Evolutionary conservation across 495 filamentous ascomycete genomes (phyloP).

Genomic region (Xylaria palmicola): DNA sequence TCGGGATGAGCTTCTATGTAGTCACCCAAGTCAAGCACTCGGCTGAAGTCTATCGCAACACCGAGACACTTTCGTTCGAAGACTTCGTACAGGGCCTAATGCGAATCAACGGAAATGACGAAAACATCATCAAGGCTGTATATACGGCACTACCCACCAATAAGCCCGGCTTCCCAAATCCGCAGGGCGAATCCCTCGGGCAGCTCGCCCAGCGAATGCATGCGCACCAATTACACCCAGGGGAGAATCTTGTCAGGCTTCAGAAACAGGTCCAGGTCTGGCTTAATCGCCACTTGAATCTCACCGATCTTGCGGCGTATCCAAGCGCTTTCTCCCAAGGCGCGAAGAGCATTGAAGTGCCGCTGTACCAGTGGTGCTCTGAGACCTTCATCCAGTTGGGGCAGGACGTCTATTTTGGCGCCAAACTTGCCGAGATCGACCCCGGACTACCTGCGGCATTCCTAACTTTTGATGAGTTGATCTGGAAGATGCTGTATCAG

Average conservation of each 20-base stretch:
- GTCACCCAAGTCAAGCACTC: conserved; percentile 22
- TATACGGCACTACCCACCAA: conserved; percentile 4
- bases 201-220: conserved; percentile 18
- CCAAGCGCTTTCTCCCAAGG: background rate
- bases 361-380: conserved; percentile 19
- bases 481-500: conserved; percentile 26
- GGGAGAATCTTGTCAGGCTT: conserved; percentile 12
- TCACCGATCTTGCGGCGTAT: background rate
- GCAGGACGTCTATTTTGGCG: conserved; percentile 26
- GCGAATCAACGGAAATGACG: conserved; percentile 4
- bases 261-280: conserved; percentile 2
- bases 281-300: conserved; percentile 7
- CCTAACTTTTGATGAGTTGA: conserved; percentile 24
- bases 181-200: conserved; percentile 15
- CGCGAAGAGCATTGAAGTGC: conserved; percentile 8
- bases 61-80: conserved; percentile 23
- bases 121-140: conserved; percentile 13
- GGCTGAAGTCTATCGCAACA: conserved; percentile 24
- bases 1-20: conserved; percentile 24
- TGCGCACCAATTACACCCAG: conserved; percentile 22
- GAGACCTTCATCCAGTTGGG: conserved; percentile 22
- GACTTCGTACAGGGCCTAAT: conserved; percentile 22
- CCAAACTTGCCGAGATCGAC: conserved; percentile 17
- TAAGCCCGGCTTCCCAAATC: conserved; percentile 24
- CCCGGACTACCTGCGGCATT: conserved; percentile 18